Base-by-base conservation (phyloP, 179 eudicot genomes). In the Drosera spatulata region DNA sequence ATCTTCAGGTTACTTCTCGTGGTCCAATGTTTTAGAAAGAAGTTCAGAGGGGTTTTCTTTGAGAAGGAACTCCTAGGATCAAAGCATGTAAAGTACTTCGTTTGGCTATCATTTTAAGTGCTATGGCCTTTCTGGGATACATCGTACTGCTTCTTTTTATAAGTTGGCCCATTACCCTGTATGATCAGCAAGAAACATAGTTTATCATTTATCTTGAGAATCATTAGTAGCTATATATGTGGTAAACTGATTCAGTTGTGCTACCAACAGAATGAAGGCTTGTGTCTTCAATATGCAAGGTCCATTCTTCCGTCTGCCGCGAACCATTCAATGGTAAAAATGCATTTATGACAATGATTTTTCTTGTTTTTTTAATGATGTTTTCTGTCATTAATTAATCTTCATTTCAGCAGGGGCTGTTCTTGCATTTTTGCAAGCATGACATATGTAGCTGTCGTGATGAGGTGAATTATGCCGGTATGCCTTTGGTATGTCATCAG, bases 31-130 rank as follows among this genome's bases (percentile, higher is more conserved):
- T 82, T 89, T 6, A 74, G 80, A 70, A 89, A 77, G 65, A 93
- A 84, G 70, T 85, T 93, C 59, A 66, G 79, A 22, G 84, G 94
- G 56, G 61, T 64, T 61, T 73, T 84, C 52, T 74, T 90, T 22
- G 97, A 84, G 65, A 81, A 64, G 76, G 90, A 84, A 69, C 78
- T 89, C 52, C 66, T 89, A 68, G 99, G 99, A 71, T 73, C 99
- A 51, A 81, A 82, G 61, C 82, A 86, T 84, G 99, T 93, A 88
- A 79, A 45, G 60, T 59, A 47, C 53, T 48, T 50, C 61, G 55
- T 62, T 42, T 65, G 53, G 51, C 70, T 37, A 11, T 62, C 52
- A 62, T 4, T 51, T 47, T 14, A 51, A 22, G 14, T 47, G 14
- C 51, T 13, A 2, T 41, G 5, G 10, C 10, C 3, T 61, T 10